Evolutionary conservation across 306 rosid species (phyloP), one percentile per base, ranked within the genome.

Genomic region (Trifolium fragiferum): DNA sequence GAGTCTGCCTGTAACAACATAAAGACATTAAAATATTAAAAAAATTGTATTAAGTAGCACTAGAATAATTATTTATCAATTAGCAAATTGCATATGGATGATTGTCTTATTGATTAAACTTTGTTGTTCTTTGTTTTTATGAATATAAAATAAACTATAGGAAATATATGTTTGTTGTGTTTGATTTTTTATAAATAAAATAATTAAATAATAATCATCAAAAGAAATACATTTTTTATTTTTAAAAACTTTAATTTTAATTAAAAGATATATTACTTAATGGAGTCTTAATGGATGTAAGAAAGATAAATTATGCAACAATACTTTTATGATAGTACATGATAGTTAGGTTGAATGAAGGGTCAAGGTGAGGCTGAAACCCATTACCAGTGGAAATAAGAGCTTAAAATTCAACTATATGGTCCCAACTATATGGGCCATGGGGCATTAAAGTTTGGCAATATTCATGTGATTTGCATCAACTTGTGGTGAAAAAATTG

Each of bases 1-100:
- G 59, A 90, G 93, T 49, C 96, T 86, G 64, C 93, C 96, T 90
- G 93, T 63, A 37, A 60, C 73, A 68, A 60, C 37, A 58, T 73
- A 55, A 32, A 81, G 6, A 40, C 76, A 53, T 66, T 49, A 18
- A 62, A 7, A 68, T 43, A 16, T 25, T 47, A 12, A 66, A 32
- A 83, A 65, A 37, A 20, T 7, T 73, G 15, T 13, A 55, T n/a
- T 35, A 33, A 47, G 59, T 32, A 73, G 2, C 32, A 49, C 25
- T 47, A n/a, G 6, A 19, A 77, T n/a, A 77, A 72, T 47, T 19
- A 66, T 54, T 62, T 16, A 21, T 43, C 43, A 55, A 50, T 21
- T 27, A 50, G 5, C 10, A 57, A 20, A 62, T 30, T 47, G 33
- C 21, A 57, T 41, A 19, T 41, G 78, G 11, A 51, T 51, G 4